Conservation (phyloP, 371 early-diverging fungal genomes). For the Actinomortierella ambigua region DNA sequence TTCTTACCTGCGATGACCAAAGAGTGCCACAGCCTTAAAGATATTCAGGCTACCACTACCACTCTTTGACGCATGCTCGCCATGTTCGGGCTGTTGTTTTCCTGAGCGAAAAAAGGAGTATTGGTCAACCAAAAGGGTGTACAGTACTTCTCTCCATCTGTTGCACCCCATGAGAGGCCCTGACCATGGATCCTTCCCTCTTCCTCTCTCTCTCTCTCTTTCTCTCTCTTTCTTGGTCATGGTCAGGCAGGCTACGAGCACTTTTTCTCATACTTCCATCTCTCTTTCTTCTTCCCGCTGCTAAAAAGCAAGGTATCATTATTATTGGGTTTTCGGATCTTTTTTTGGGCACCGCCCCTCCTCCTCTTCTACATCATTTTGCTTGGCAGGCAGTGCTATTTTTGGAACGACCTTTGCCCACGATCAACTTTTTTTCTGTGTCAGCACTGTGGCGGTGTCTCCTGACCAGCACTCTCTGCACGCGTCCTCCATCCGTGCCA, state of each 20-base stretch:
- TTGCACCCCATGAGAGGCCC: neutral
- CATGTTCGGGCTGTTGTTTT: no score
- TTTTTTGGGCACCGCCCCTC: neutral
- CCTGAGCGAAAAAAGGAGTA: no score
- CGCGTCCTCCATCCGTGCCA: no score
- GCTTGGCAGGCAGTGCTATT: neutral
- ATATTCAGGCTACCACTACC: no score
- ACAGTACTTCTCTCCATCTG: neutral
- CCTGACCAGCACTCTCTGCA: no score
- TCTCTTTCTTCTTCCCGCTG: constrained; percentile 2
- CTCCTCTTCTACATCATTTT: neutral
- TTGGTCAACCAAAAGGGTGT: no score
- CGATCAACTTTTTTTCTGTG: no score
- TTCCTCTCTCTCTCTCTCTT: constrained; percentile 1
- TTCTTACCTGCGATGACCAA: no score
- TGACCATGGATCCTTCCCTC: neutral
- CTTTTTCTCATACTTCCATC: neutral
- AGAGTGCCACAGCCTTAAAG: no score
- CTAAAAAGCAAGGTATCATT: neutral
- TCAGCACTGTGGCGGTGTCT: no score
- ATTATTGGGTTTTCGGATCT: neutral
- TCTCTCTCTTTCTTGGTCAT: neutral
- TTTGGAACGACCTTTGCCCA: neutral
- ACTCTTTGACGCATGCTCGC: no score
- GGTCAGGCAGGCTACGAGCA: neutral